Base-by-base conservation (phyloP, 306 rosid genomes). In the Prinsepia uniflora region DNA sequence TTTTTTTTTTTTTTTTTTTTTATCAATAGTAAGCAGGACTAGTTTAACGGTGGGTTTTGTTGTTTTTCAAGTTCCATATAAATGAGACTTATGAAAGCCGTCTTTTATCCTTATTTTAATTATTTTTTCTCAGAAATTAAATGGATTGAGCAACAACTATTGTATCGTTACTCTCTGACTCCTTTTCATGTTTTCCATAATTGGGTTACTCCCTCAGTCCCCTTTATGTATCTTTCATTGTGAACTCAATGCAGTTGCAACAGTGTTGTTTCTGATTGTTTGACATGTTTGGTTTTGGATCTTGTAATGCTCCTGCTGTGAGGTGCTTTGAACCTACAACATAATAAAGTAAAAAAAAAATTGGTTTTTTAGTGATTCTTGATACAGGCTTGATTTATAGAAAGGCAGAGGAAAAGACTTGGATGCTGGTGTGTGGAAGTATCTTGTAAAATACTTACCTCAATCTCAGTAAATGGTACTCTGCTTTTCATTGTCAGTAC, bases 361-460 rank as follows among this genome's bases (percentile, higher is more conserved):
- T n/a, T 11, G 59, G 7, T 24, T 40, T n/a, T 58, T 22, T 39
- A 22, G 42, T 30, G 59, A 72, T 47, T 49, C 39, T 48, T 41
- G 49, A 9, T 39, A 36, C 22, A 36, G 43, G 58, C 49, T 65
- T 47, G 10, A 47, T 58, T 55, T 53, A 9, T 44, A n/a, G 4
- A 24, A 15, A 22, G 36, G 55, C 12, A 58, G 59, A 48, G 52
- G 63, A 15, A 57, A 59, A 0, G 34, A 7, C 56, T 22, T 40
- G 15, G 44, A 63, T 49, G 56, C 4, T 48, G 40, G 56, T 54
- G 72, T 20, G 57, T 46, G 47, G 55, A 73, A 63, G 62, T 68
- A 50, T 73, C 53, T 6, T 36, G 39, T 36, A 8, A 12, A 40
- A 54, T 55, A 61, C 6, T 44, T n/a, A 30, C 54, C 47, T 0